Evolutionary conservation across 768 basidiomycete genomes (phyloP), one percentile per base, ranked within the genome.

Genomic region (Tylopilus intermedius): DNA sequence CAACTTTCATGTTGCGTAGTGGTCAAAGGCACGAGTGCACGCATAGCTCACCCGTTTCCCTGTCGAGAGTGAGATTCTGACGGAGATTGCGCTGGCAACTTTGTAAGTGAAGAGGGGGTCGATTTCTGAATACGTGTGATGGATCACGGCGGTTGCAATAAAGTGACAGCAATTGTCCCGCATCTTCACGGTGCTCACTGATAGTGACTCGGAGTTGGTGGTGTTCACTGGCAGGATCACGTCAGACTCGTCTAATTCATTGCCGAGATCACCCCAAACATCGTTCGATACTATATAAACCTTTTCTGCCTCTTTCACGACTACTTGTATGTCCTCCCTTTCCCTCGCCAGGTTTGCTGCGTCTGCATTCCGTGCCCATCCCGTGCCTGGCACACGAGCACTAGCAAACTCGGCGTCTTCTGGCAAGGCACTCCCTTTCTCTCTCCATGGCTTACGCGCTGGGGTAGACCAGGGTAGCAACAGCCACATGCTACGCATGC

Each of bases 341-440:
- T 51, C 56, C 29, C 41, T 62, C 22, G 55, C 54, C 52, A 65
- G 46, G 62, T 38, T 38, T 48, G 11, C 45, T 40, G 39, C 24
- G 8, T 53, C 49, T 45, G 50, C 61, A 35, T 38, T 53, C n/a
- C 60, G 60, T 47, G 51, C 47, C 13, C 4, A 37, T 18, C 45
- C 51, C 8, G 24, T 52, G 44, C 47, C 56, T n/a, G 57, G 58
- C 46, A 51, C 59, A n/a, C 62, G 62, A 49, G 45, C 63, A 45
- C 64, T 66, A 55, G 53, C 62, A 62, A 61, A 68, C 48, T 71
- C 73, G 37, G 54, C 67, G 2, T 53, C 62, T 30, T 51, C 66
- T 2, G 63, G 62, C 44, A 76, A 73, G 53, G 78, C 82, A 4
- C 58, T 80, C 6, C 77, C 84, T 8, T 77, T 82, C 62, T 76